Evolutionary conservation across 2,329 filamentous ascomycete species (phyloP).

Genomic region (Fusarium armeniacum): DNA sequence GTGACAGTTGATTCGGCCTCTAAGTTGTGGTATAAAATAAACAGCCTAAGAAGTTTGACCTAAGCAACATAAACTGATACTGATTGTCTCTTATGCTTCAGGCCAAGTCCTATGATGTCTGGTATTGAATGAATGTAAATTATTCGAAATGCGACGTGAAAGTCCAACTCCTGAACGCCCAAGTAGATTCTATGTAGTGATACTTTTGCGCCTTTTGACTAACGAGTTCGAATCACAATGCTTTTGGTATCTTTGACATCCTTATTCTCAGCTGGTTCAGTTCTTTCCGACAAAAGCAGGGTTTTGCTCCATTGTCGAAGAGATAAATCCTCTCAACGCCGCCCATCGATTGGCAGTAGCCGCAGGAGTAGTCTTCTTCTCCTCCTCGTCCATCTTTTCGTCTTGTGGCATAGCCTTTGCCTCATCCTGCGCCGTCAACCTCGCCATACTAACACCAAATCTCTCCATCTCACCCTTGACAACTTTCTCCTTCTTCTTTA

Average conservation of each 20-base stretch:
- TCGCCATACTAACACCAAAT: slow-evolving; percentile 86
- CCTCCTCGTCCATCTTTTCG: slow-evolving; percentile 34
- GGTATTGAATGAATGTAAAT: background rate
- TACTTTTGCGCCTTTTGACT: background rate
- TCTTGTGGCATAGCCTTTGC: slow-evolving; percentile 27
- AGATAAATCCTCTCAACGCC: slow-evolving; percentile 85
- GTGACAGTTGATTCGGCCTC: too few relatives aligned
- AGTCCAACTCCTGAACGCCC: slow-evolving; percentile 44
- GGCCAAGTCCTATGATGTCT: background rate
- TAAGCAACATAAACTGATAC: too few relatives aligned
- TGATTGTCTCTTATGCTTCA: too few relatives aligned
- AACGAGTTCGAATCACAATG: background rate
- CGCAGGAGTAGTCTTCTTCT: slow-evolving; percentile 42
- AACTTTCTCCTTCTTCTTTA: slow-evolving; percentile 85
- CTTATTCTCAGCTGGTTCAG: slow-evolving; percentile 8
- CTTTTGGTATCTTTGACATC: slow-evolving; percentile 16
- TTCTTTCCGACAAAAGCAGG: slow-evolving; percentile 71
- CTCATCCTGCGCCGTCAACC: slow-evolving; percentile 65
- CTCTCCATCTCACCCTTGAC: slow-evolving; percentile 85
- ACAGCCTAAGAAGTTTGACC: too few relatives aligned
- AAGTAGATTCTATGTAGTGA: background rate
- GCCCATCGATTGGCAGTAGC: slow-evolving; percentile 78
- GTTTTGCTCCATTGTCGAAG: slow-evolving; percentile 90
- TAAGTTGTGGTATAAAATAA: too few relatives aligned
- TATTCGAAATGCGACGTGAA: background rate